Conservation (phyloP, 2,329 filamentous ascomycete species). For the Colletotrichum abscissum region DNA sequence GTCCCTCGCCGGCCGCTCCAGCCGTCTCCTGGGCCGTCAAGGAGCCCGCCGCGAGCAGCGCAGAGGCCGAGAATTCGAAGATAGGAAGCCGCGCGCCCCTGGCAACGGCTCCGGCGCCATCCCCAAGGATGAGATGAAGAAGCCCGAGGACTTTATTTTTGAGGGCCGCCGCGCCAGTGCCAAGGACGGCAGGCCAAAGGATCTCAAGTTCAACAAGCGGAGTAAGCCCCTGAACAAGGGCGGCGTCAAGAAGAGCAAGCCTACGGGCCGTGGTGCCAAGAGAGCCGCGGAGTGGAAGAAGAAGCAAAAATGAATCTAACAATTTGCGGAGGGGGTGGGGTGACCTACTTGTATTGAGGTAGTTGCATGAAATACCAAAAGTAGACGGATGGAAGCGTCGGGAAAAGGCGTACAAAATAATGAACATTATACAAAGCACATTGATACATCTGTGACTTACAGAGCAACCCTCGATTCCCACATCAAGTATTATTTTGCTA, state of each 20-base stretch:
- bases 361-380: slow-evolving; percentile 5
- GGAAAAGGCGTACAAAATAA: slow-evolving; percentile 28
- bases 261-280: slow-evolving; percentile 51
- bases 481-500: neutral
- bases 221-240: slow-evolving; percentile 58
- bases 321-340: neutral
- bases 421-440: neutral
- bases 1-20: slow-evolving; percentile 78
- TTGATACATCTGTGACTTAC: no score
- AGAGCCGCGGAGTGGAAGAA: slow-evolving; percentile 59
- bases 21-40: slow-evolving; percentile 78
- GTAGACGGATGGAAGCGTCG: neutral
- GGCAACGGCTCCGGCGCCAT: slow-evolving; percentile 38
- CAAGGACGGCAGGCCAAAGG: slow-evolving; percentile 72
- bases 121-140: slow-evolving; percentile 54
- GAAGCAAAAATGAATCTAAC: slow-evolving; percentile 41
- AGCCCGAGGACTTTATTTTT: slow-evolving; percentile 80
- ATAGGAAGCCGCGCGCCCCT: slow-evolving; percentile 35
- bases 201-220: slow-evolving; percentile 69
- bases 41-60: slow-evolving; percentile 61
- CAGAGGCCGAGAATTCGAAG: slow-evolving; percentile 36
- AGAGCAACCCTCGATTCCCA: neutral
- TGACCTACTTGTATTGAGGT: neutral
- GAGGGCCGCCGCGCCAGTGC: slow-evolving; percentile 81
- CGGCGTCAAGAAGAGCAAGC: slow-evolving; percentile 50